A percentile compares a stretch with the other conserved stretches of the same genome.
Evolutionary conservation across 2,329 filamentous ascomycete genomes (phyloP).

Genomic region (Gaeumannomyces tritici): DNA sequence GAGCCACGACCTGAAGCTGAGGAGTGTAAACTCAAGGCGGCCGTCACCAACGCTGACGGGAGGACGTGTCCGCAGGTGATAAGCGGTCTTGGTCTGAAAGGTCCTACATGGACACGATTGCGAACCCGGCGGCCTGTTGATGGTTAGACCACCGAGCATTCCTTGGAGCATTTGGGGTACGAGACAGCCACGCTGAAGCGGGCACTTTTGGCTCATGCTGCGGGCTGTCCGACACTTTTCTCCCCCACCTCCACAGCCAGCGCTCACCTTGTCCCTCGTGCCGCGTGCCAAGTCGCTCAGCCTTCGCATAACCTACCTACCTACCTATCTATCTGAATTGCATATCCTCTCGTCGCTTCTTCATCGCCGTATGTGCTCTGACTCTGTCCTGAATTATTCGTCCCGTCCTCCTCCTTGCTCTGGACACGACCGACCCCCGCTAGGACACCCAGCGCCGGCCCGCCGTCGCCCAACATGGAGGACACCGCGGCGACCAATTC

Average conservation of each 20-base stretch:
- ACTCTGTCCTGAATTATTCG: neutral
- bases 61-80: neutral
- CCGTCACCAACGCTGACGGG: neutral
- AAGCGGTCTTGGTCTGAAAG: neutral
- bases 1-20: neutral
- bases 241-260: neutral
- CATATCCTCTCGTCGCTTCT: neutral
- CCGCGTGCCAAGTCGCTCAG: neutral
- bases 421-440: neutral
- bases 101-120: neutral
- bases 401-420: neutral
- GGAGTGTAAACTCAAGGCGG: neutral
- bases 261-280: neutral
- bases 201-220: neutral
- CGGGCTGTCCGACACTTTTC: neutral
- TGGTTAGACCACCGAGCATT: neutral
- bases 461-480: neutral
- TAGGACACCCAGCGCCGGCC: neutral
- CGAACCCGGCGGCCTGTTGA: neutral
- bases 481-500: conserved; percentile 16
- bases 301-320: neutral
- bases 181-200: too few species aligned
- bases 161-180: neutral
- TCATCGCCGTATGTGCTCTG: neutral
- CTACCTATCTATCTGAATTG: too few species aligned